Base-by-base conservation (phyloP, 202 grass and related monocot species). In the Elaeis oleifera region DNA sequence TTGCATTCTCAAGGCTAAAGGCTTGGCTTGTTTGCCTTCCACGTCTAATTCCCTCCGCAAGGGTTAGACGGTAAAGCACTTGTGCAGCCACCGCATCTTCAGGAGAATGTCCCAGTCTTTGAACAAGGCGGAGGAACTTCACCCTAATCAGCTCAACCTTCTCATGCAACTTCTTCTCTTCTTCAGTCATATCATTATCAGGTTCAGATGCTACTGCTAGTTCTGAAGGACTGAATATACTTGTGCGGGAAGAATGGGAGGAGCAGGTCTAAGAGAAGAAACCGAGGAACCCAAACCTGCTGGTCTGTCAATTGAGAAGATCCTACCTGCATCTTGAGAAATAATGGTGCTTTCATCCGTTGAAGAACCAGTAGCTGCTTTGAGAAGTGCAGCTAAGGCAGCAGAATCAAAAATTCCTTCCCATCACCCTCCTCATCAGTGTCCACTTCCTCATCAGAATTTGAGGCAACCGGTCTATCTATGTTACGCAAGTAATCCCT, bases 101-200 rank as follows among this genome's bases (percentile, higher is more conserved):
- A 63, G 82, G 80, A 63, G 85, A 92, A 54, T 79, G 71, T 7
- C 88, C 88, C 15, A 90, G 23, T 62, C 83, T 78, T 27, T 84
- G 75, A 56, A 99, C 82, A 54, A 99, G 82, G 14, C 88, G 79
- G 50, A 99, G 72, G 74, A 99, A 99, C 56, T 86, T 94, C 23
- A 94, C 82, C 48, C 82, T 70, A 25, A 99, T 92, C 75, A 65
- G 76, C 50, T 99, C 88, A 73, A 99, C 78, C 75, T 99, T 94
- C 25, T 99, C 85, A 18, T 89, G 88, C 61, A 99, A 74, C 52
- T 76, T 88, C 69, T 72, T 94, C 66, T 99, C 82, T 69, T 99
- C 88, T 67, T 84, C 77, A 4, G 60, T 83, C 84, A 86, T 80
- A 21, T 89, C 81, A 18, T 83, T 77, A 65, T 77, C 77, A 83